Evolutionary conservation across 2,329 filamentous ascomycete genomes (phyloP).

Genomic region (Nigrograna mackinnonii): DNA sequence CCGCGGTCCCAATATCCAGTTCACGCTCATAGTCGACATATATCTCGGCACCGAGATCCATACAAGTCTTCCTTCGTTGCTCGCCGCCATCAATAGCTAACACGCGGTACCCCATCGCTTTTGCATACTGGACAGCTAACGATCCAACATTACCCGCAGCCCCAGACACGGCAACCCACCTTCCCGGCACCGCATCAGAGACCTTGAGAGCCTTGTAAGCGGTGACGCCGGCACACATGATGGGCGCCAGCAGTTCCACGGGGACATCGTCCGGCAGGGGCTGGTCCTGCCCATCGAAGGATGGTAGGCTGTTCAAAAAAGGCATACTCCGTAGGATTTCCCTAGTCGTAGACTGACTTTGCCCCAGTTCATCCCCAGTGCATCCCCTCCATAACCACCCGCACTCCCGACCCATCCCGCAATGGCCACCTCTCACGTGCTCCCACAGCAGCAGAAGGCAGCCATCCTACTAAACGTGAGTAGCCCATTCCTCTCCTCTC

Average conservation of each 20-base stretch:
- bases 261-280: constrained; percentile 48
- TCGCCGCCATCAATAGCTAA: constrained; percentile 60
- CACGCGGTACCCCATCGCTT: constrained; percentile 60
- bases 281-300: too few species aligned
- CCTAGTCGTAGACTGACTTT: too few species aligned
- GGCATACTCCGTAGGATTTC: too few species aligned
- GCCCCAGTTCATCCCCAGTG: too few species aligned
- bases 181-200: constrained; percentile 38
- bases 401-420: too few species aligned
- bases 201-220: constrained; percentile 51
- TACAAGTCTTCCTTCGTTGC: constrained; percentile 49
- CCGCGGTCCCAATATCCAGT: constrained; percentile 62
- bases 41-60: constrained; percentile 57
- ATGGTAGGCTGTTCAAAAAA: too few species aligned
- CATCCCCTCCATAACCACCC: too few species aligned
- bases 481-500: too few species aligned
- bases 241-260: constrained; percentile 50
- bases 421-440: too few species aligned
- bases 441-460: too few species aligned
- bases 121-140: constrained; percentile 41
- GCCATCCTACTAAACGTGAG: too few species aligned
- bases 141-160: constrained; percentile 40
- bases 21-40: constrained; percentile 61
- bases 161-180: constrained; percentile 44
- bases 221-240: constrained; percentile 54